Evolutionary conservation across 192 early-diverging fungal species (phyloP).

Genomic region (Gorgonomyces haynaldii): DNA sequence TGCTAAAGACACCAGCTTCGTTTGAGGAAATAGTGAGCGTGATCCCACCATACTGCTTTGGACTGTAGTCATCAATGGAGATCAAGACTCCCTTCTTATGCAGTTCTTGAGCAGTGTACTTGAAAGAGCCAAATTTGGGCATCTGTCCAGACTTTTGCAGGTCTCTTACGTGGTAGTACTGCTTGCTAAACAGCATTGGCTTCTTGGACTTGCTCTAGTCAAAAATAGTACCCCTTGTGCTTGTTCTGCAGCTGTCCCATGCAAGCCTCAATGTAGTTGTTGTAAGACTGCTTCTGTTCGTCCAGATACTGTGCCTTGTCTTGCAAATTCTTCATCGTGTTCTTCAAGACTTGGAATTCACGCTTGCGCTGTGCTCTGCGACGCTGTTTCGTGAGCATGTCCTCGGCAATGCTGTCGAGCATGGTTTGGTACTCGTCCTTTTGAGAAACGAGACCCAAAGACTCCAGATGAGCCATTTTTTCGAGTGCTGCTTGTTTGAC

Average conservation of each 20-base stretch:
- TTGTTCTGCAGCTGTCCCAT: slow-evolving; percentile 74
- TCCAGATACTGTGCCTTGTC: slow-evolving; percentile 77
- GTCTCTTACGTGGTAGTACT: slow-evolving; percentile 88
- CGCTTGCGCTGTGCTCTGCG: slow-evolving; percentile 61
- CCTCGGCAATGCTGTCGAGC: slow-evolving; percentile 82
- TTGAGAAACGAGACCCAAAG: slow-evolving; percentile 53
- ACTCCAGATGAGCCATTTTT: slow-evolving; percentile 72
- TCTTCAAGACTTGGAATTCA: slow-evolving; percentile 63
- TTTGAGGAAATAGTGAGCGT: slow-evolving; percentile 86
- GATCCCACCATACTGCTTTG: slow-evolving; percentile 71
- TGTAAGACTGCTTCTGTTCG: slow-evolving; percentile 79
- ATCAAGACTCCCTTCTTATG: slow-evolving; percentile 88
- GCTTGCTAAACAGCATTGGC: slow-evolving; percentile 78
- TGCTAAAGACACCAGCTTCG: slow-evolving; percentile 77
- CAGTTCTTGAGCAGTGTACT: slow-evolving; percentile 90
- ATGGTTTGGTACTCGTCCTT: slow-evolving; percentile 83
- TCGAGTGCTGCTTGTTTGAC: slow-evolving; percentile 73
- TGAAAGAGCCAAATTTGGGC: slow-evolving; percentile 94
- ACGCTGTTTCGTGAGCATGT: slow-evolving; percentile 84
- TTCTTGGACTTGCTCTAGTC: slow-evolving; percentile 47
- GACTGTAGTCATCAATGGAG: slow-evolving; percentile 66
- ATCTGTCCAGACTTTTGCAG: slow-evolving; percentile 74
- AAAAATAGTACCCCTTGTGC: slow-evolving; percentile 26
- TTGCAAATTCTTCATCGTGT: slow-evolving; percentile 71
- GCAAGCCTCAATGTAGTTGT: slow-evolving; percentile 82